Evolutionary conservation across 495 filamentous ascomycete species (phyloP).

Genomic region (Chlorociboria aeruginascens): DNA sequence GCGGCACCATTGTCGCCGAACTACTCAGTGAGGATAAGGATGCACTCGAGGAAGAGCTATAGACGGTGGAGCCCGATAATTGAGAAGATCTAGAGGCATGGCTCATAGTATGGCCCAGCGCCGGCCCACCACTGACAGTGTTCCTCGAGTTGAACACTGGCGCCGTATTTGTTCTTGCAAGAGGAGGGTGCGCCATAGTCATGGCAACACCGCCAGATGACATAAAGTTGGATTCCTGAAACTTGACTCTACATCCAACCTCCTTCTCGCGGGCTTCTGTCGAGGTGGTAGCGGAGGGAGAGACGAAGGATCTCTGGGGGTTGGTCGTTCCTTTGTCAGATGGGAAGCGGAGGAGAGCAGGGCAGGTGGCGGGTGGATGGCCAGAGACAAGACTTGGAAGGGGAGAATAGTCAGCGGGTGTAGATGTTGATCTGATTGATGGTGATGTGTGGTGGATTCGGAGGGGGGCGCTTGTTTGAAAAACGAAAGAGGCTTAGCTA

Average conservation of each 20-base stretch:
- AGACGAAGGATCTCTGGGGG: not conserved
- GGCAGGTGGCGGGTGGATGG: no score
- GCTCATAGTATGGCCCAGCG: slow-evolving; percentile 28
- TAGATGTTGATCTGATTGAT: not conserved
- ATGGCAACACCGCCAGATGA: slow-evolving; percentile 12
- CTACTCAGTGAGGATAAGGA: slow-evolving; percentile 33
- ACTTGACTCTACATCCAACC: slow-evolving; percentile 16
- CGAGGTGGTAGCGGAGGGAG: not conserved
- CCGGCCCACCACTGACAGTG: slow-evolving; percentile 21
- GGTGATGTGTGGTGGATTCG: not conserved
- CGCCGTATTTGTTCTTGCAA: slow-evolving; percentile 37
- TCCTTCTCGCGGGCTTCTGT: not conserved
- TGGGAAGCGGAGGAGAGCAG: no score
- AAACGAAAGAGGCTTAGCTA: no score
- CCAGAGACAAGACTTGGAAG: not conserved
- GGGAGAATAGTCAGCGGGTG: not conserved
- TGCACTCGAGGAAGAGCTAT: slow-evolving; percentile 30
- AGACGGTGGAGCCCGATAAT: slow-evolving; percentile 38
- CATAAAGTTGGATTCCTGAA: slow-evolving; percentile 3
- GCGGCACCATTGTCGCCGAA: slow-evolving; percentile 24
- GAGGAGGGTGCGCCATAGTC: slow-evolving; percentile 34
- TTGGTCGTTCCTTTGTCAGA: no score
- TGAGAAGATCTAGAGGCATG: slow-evolving; percentile 39
- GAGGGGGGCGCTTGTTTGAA: not conserved
- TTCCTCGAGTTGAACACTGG: slow-evolving; percentile 28